Evolutionary conservation across 2,329 filamentous ascomycete genomes (phyloP).

Genomic region (Fulvia fulva): DNA sequence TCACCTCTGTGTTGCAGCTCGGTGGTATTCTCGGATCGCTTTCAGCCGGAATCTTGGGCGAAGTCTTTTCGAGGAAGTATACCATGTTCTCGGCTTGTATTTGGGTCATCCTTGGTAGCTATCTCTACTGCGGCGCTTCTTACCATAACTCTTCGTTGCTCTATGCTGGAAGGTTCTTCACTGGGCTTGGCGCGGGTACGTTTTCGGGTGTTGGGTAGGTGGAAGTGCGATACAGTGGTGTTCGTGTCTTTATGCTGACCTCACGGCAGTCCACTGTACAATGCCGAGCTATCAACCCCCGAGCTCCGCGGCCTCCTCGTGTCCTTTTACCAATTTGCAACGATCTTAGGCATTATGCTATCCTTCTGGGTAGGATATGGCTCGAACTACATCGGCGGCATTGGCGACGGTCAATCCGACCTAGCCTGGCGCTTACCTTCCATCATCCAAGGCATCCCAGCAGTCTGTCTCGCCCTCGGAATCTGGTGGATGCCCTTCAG

Average conservation of each 20-base stretch:
- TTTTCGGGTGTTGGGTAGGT: constrained; percentile 28
- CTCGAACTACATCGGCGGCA: constrained; percentile 44
- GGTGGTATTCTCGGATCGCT: constrained; percentile 42
- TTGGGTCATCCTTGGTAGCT: constrained; percentile 35
- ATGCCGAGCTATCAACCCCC: constrained; percentile 73
- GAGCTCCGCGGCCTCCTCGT: constrained; percentile 41
- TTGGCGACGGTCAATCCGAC: constrained; percentile 31
- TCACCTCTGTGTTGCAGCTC: constrained; percentile 17
- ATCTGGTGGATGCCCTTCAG: constrained; percentile 33
- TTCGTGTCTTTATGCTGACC: background rate
- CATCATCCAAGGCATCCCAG: constrained; percentile 42
- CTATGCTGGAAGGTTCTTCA: constrained; percentile 22
- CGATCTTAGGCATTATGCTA: constrained; percentile 47
- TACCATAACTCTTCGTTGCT: constrained; percentile 6
- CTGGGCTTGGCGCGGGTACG: constrained; percentile 27
- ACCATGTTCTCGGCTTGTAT: constrained; percentile 51
- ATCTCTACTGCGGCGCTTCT: constrained; percentile 14
- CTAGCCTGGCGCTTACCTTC: constrained; percentile 49
- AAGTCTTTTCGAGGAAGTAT: constrained; percentile 50
- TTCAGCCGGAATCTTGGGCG: constrained; percentile 46
- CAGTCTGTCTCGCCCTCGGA: constrained; percentile 27
- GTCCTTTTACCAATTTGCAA: constrained; percentile 46
- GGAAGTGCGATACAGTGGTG: too few species aligned
- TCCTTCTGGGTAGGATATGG: constrained; percentile 54
- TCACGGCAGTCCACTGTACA: constrained; percentile 53